These are phyloP conservation scores for Debaryomyces coudertii DNA, from an alignment of 1,139 yeast species.

Conservation along the genomic window DNA sequence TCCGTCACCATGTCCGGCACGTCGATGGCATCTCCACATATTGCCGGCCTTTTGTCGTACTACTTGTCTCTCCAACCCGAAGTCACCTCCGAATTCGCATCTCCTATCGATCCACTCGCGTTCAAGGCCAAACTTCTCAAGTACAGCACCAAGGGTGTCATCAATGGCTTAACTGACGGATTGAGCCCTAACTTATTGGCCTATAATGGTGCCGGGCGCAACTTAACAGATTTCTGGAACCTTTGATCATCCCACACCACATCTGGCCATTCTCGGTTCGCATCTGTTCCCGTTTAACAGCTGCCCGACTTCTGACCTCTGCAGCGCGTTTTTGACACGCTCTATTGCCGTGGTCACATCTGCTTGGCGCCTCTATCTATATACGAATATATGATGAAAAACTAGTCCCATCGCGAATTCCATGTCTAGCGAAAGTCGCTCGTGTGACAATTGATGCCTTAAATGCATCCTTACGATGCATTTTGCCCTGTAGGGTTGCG, in stretches of 20 bases:
- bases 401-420: not conserved
- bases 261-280: too few species aligned
- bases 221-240: conserved; percentile 72
- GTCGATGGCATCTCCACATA: conserved; percentile 50
- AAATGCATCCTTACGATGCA: not conserved
- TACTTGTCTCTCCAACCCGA: conserved; percentile 47
- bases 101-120: conserved; percentile 42
- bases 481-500: too few species aligned
- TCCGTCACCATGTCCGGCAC: conserved; percentile 46
- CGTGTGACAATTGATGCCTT: not conserved
- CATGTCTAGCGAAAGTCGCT: not conserved
- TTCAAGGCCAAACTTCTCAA: conserved; percentile 42
- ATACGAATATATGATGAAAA: not conserved
- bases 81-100: conserved; percentile 46
- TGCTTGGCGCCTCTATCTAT: not conserved
- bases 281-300: too few species aligned
- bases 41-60: conserved; percentile 45
- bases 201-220: conserved; percentile 91
- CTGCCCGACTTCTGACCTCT: too few species aligned
- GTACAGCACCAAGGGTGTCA: conserved; percentile 39
- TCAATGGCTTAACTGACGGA: conserved; percentile 56
- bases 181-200: conserved; percentile 89
- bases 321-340: too few species aligned
- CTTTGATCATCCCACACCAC: conserved; percentile 12
- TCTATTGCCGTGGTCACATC: too few species aligned